phyloP scores from a whole-genome alignment of 2,329 filamentous ascomycete species.

The Dactylellina sp. region DNA sequence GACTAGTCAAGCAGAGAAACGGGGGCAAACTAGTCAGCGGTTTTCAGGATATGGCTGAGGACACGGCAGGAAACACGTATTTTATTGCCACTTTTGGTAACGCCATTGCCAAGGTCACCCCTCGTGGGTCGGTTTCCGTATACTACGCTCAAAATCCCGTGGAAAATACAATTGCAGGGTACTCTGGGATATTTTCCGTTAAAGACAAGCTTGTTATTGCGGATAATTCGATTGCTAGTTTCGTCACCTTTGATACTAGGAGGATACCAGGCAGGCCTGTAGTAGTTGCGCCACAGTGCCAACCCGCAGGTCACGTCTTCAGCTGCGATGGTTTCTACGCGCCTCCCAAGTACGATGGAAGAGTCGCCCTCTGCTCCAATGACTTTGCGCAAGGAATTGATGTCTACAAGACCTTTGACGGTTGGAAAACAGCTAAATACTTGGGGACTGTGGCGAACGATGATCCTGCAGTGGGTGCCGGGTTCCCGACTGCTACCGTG shows the following conservation, averaged over 20 bases:
- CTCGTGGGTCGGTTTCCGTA: background rate
- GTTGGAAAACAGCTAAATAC: conserved; percentile 13
- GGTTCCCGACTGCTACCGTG: conserved; percentile 14
- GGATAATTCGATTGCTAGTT: conserved; percentile 5
- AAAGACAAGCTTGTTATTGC: conserved; percentile 14
- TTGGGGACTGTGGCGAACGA: conserved; percentile 10
- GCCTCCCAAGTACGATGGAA: conserved; percentile 18
- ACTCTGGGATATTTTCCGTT: conserved; percentile 15
- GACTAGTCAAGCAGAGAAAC: background rate
- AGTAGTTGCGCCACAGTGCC: background rate
- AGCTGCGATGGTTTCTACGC: conserved; percentile 30
- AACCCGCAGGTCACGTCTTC: conserved; percentile 7
- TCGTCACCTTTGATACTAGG: conserved; percentile 14
- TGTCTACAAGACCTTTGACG: conserved; percentile 4
- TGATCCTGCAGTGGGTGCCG: conserved; percentile 12
- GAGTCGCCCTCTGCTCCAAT: conserved; percentile 9
- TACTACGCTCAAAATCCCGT: conserved; percentile 15
- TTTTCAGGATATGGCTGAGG: conserved; percentile 26
- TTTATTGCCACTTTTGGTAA: conserved; percentile 25
- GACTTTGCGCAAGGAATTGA: conserved; percentile 6
- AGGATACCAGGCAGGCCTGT: background rate
- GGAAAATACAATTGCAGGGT: background rate
- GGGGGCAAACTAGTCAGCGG: conserved; percentile 13
- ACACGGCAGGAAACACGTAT: conserved; percentile 9
- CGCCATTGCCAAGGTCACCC: conserved; percentile 13